These are phyloP conservation scores for Cryptococcus neoformans DNA, from an alignment of 1,284 basidiomycete genomes.

Conservation along the genomic window DNA sequence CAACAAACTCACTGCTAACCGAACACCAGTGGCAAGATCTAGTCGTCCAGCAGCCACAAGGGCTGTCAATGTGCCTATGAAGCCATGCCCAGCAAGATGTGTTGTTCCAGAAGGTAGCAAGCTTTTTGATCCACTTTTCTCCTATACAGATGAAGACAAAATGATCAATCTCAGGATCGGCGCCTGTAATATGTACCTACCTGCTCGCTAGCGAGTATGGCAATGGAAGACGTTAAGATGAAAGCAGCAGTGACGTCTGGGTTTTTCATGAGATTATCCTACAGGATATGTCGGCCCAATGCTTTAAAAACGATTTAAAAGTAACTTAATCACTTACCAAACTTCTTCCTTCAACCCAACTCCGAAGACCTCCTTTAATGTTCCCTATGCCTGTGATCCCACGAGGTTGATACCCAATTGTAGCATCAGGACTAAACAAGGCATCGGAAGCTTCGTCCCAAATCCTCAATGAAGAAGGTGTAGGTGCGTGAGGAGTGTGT, in stretches of 20 bases:
- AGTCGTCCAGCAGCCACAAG: constrained; percentile 44
- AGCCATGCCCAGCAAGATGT: constrained; percentile 47
- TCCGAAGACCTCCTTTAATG: constrained; percentile 42
- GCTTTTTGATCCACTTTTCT: neutral
- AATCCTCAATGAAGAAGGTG: constrained; percentile 37
- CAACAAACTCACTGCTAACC: constrained; percentile 32
- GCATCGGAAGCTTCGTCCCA: constrained; percentile 48
- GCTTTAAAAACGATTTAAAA: constrained; percentile 1
- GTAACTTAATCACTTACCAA: constrained; percentile 25
- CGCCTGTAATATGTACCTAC: constrained; percentile 14
- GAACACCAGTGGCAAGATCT: constrained; percentile 42
- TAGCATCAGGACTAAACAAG: constrained; percentile 38
- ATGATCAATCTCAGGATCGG: too few species aligned
- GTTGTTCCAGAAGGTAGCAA: constrained; percentile 39
- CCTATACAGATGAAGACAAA: neutral
- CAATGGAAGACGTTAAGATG: constrained; percentile 46
- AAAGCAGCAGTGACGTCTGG: constrained; percentile 47
- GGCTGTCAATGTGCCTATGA: constrained; percentile 46
- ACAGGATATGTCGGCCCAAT: neutral
- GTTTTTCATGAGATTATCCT: constrained; percentile 47
- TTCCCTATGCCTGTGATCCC: constrained; percentile 33
- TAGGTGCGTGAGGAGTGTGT: constrained; percentile 44
- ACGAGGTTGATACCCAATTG: constrained; percentile 41
- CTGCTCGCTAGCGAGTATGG: constrained; percentile 45
- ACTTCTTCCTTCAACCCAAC: constrained; percentile 46